Conservation (phyloP, 139 green algal species). For the Chlamydomonas sphaeroides region DNA sequence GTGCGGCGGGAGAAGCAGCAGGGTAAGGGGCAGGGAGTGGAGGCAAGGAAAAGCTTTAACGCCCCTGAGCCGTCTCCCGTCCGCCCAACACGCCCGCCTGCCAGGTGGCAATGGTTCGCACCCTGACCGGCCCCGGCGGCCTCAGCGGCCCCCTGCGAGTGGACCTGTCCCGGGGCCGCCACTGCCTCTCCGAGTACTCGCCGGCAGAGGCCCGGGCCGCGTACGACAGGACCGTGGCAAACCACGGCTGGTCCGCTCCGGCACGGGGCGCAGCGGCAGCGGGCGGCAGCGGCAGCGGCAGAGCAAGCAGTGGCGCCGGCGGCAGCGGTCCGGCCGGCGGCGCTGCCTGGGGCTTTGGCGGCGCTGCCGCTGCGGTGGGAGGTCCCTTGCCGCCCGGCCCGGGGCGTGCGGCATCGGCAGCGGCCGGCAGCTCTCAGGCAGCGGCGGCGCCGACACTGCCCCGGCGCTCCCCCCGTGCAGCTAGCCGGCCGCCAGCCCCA, state of each 20-base stretch:
- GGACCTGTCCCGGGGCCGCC: slow-evolving; percentile 50
- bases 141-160: slow-evolving; percentile 55
- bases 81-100: too few relatives aligned
- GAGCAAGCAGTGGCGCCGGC: not conserved
- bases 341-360: not conserved
- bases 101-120: slow-evolving; percentile 47
- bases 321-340: not conserved
- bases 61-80: too few relatives aligned
- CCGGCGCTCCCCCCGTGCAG: too few relatives aligned
- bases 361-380: too few relatives aligned
- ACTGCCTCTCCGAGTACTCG: slow-evolving; percentile 45
- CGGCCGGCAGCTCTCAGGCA: too few relatives aligned
- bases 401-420: too few relatives aligned
- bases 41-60: too few relatives aligned
- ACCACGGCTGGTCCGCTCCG: slow-evolving; percentile 32
- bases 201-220: slow-evolving; percentile 46
- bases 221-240: slow-evolving; percentile 38
- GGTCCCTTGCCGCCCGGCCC: too few relatives aligned
- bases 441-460: too few relatives aligned
- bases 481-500: too few relatives aligned
- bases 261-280: not conserved
- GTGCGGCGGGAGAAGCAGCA: not conserved
- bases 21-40: too few relatives aligned
- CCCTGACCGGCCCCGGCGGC: slow-evolving; percentile 57
- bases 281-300: not conserved